Base-by-base conservation (phyloP, 2,329 filamentous ascomycete genomes). In the Aspergillus fumigatus region DNA sequence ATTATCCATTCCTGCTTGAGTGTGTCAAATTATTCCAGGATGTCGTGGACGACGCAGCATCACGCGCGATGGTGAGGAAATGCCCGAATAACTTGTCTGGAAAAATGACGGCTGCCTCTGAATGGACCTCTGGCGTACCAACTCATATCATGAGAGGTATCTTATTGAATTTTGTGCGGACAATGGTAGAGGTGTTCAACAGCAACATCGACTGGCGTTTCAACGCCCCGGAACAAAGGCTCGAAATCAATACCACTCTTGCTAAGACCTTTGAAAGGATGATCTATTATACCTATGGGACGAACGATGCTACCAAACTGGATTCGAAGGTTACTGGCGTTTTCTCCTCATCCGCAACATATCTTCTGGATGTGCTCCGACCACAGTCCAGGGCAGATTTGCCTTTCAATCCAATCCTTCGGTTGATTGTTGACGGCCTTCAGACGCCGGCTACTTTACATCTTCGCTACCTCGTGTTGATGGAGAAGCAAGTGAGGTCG, bases 181-280 rank as follows among this genome's bases (percentile, higher is more conserved):
- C 87, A 1, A 81, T 90, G 61, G 82, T 95, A 25, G 92, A 96
- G 67, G 84, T 95, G 6, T 88, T 95, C 63, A 92, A 96, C 75
- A 94, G 88, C 71, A 89, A 88, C 40, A 84, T 86, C 29, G 91
- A 87, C 4, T 99, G 93, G 94, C 88, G 87, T 63, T 97, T 95
- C 70, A 80, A 83, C 6, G 81, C 83, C 1, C 80, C 85, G 10
- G 78, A 86, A 26, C 87, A 92, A 62, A 85, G 88, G 47, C 83
- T 86, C 51, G 79, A 86, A 55, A 82, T 97, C 50, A 84, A 90
- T 57, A 80, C 82, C 19, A 80, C 81, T 45, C 84, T 96, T 26
- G 82, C 90, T 26, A 81, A 81, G 4, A 82, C 88, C 14, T 87
- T 97, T 67, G 82, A 88, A 61, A 86, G 84, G 48, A 80, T 96